phyloP scores from a whole-genome alignment of 176 grass and related monocot genomes.

The Aegilops umbellulata region DNA sequence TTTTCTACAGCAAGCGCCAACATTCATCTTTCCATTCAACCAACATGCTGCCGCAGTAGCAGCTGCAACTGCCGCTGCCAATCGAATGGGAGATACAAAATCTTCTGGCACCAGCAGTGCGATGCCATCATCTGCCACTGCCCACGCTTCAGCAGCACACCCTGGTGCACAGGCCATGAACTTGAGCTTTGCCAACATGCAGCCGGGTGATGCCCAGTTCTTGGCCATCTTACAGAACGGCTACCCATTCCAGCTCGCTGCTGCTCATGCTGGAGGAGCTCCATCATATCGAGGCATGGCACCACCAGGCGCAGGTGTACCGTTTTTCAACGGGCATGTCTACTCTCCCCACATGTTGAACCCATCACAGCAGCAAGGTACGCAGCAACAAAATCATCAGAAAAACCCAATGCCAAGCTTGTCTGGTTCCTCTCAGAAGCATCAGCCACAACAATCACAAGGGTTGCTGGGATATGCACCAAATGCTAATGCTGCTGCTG shows the following conservation, averaged over 20 bases:
- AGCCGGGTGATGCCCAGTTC: slow-evolving; percentile 68
- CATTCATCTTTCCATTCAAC: slow-evolving; percentile 88
- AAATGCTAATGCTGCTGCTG: slow-evolving; percentile 24
- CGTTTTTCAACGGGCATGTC: slow-evolving; percentile 81
- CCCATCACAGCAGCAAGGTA: slow-evolving; percentile 67
- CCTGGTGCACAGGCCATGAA: slow-evolving; percentile 63
- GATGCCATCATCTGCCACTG: slow-evolving; percentile 35
- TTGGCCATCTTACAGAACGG: slow-evolving; percentile 81
- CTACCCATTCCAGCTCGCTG: slow-evolving; percentile 75
- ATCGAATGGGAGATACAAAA: slow-evolving; percentile 54
- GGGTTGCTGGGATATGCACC: slow-evolving; percentile 47
- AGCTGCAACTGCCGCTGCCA: slow-evolving; percentile 48
- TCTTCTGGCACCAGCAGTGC: slow-evolving; percentile 38
- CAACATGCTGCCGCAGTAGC: slow-evolving; percentile 63
- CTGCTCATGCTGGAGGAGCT: slow-evolving; percentile 58
- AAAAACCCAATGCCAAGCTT: slow-evolving; percentile 50
- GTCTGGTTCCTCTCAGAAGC: slow-evolving; percentile 68
- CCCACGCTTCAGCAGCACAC: slow-evolving; percentile 32
- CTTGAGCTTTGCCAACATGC: slow-evolving; percentile 78
- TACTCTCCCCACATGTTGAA: slow-evolving; percentile 85
- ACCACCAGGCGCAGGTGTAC: slow-evolving; percentile 63
- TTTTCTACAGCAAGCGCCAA: slow-evolving; percentile 59
- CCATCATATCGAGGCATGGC: slow-evolving; percentile 66
- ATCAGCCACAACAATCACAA: slow-evolving; percentile 63
- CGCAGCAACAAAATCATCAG: slow-evolving; percentile 60